These are phyloP conservation scores for Podaxis sp. DNA, from an alignment of 768 basidiomycete genomes.

Conservation along the genomic window DNA sequence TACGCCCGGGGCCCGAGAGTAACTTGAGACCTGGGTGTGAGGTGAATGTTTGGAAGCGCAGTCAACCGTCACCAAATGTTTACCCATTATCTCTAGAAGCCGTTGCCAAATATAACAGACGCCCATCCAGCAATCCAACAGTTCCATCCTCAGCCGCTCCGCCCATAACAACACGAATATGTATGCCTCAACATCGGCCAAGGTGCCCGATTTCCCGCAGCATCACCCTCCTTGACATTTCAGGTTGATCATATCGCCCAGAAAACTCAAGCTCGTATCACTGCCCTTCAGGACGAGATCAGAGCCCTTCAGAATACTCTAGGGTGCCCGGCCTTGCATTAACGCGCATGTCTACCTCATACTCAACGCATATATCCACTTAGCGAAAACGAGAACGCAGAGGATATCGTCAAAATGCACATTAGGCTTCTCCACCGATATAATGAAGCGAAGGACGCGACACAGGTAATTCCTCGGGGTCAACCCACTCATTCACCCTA, in stretches of 20 bases:
- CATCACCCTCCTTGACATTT: neutral
- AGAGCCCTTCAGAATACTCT: conserved; percentile 25
- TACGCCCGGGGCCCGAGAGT: conserved; percentile 10
- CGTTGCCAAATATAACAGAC: conserved; percentile 1
- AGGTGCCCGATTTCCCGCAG: conserved; percentile 15
- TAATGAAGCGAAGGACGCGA: conserved; percentile 81
- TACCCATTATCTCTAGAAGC: neutral
- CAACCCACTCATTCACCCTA: neutral
- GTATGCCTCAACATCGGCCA: conserved; percentile 27
- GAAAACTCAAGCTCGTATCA: conserved; percentile 26
- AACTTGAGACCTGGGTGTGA: neutral
- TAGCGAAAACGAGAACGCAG: conserved; percentile 25
- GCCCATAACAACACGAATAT: conserved; percentile 13
- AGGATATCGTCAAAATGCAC: conserved; percentile 54
- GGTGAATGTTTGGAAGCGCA: neutral
- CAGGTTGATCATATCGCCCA: neutral
- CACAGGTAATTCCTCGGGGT: conserved; percentile 52
- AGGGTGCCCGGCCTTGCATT: conserved; percentile 20
- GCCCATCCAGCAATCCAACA: neutral
- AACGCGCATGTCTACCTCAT: neutral
- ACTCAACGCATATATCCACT: conserved; percentile 1
- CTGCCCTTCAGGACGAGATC: conserved; percentile 26
- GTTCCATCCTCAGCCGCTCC: neutral
- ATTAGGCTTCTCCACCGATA: conserved; percentile 73
- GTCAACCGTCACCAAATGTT: neutral